Evolutionary conservation across 768 basidiomycete species (phyloP).

Genomic region (Ramaria sp.): DNA sequence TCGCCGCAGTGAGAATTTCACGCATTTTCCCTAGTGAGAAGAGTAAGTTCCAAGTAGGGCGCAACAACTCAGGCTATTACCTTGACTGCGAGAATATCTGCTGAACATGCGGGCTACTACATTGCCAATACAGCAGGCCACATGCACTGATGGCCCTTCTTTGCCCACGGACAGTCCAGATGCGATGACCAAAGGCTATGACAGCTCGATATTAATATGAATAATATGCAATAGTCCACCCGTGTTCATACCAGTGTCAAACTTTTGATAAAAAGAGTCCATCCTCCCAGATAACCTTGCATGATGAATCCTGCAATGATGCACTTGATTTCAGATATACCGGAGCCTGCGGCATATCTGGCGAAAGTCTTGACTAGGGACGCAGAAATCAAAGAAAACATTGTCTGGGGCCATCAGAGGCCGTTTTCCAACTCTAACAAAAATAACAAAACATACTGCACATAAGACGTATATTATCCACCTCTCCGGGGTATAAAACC

Average conservation of each 20-base stretch:
- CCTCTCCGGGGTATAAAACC: slow-evolving; percentile 52
- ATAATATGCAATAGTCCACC: not conserved
- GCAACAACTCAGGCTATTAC: slow-evolving; percentile 27
- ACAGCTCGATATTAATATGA: slow-evolving; percentile 6
- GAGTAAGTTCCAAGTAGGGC: slow-evolving; percentile 12
- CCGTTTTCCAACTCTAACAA: not conserved
- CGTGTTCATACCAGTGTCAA: slow-evolving; percentile 63
- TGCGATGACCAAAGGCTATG: slow-evolving; percentile 89
- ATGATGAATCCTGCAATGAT: slow-evolving; percentile 96
- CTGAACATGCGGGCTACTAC: slow-evolving; percentile 79
- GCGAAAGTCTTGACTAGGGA: slow-evolving; percentile 84
- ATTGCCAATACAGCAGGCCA: slow-evolving; percentile 88
- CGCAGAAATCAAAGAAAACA: slow-evolving; percentile 79
- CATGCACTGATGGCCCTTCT: slow-evolving; percentile 96
- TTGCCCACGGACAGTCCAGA: slow-evolving; percentile 96
- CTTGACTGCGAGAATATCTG: slow-evolving; percentile 79
- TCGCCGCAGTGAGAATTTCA: slow-evolving; percentile 89
- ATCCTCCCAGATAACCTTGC: slow-evolving; percentile 86
- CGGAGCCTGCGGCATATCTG: slow-evolving; percentile 93
- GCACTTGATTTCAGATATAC: slow-evolving; percentile 98
- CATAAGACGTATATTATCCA: slow-evolving; percentile 85
- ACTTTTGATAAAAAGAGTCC: slow-evolving; percentile 90
- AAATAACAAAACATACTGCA: slow-evolving; percentile 50
- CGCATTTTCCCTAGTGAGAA: slow-evolving; percentile 55
- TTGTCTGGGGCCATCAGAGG: slow-evolving; percentile 34